These are phyloP conservation scores for Limnanthes douglasii DNA, from an alignment of 345 rosid genomes.

Conservation along the genomic window DNA sequence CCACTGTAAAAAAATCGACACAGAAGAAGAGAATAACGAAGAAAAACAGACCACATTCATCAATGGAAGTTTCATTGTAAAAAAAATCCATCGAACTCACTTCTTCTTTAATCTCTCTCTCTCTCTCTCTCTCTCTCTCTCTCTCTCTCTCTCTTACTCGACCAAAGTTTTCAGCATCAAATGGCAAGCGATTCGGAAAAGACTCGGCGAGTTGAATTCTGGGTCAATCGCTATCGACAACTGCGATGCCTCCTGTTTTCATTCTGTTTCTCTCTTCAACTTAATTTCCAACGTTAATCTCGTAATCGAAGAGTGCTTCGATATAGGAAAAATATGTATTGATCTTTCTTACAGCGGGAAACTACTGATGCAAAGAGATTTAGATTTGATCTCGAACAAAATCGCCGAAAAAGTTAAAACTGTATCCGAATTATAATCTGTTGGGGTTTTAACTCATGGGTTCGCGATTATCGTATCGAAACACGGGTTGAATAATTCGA, in stretches of 20 bases:
- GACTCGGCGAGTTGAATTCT: constrained; percentile 58
- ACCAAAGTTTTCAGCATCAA: constrained; percentile 53
- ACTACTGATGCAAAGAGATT: constrained; percentile 95
- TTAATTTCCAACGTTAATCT: constrained; percentile 27
- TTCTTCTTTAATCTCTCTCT: no score
- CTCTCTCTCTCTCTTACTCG: constrained; percentile 50
- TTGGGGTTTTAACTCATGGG: constrained; percentile 45
- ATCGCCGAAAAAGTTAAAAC: constrained; percentile 37
- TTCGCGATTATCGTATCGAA: constrained; percentile 74
- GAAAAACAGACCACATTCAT: no score
- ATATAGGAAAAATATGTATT: constrained; percentile 58
- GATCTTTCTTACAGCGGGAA: constrained; percentile 70
- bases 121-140: no score
- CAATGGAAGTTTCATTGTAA: no score
- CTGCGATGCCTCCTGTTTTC: constrained; percentile 32
- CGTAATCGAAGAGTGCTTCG: constrained; percentile 32
- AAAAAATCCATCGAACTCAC: no score
- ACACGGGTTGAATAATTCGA: constrained; percentile 45
- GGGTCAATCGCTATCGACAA: constrained; percentile 33
- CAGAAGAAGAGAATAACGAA: no score
- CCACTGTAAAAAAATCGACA: no score
- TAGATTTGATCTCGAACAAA: constrained; percentile 47
- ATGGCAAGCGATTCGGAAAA: constrained; percentile 67
- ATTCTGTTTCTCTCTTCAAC: constrained; percentile 28
- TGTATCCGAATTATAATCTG: constrained; percentile 42